Percentiles rank a stretch among this genome's conserved stretches.
phyloP scores from a whole-genome alignment of 305 asterid species.

The Fraxinus velutina region DNA sequence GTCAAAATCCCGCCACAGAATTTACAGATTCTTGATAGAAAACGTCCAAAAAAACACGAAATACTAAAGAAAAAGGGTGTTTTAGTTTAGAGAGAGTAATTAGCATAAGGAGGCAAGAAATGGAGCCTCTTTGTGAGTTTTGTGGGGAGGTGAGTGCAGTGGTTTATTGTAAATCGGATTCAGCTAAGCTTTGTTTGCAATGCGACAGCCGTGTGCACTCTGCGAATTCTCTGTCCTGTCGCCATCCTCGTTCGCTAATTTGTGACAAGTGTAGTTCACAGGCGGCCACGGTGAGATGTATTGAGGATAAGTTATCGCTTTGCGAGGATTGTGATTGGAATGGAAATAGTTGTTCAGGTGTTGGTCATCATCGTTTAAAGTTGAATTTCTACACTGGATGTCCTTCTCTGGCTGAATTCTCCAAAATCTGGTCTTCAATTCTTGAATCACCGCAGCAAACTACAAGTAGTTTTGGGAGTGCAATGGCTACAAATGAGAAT shows the following conservation, averaged over 20 bases:
- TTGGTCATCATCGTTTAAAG: slow-evolving; percentile 3
- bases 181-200: slow-evolving; percentile 54
- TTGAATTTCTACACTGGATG: slow-evolving; percentile 50
- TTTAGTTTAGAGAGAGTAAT: not conserved
- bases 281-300: slow-evolving; percentile 52
- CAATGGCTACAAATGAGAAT: not conserved
- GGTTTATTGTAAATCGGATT: slow-evolving; percentile 66
- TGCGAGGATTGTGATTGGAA: slow-evolving; percentile 51
- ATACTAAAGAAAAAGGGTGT: not conserved
- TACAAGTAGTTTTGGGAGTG: not conserved
- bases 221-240: slow-evolving; percentile 52
- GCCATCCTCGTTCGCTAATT: slow-evolving; percentile 63
- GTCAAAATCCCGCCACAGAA: not conserved
- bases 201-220: slow-evolving; percentile 62
- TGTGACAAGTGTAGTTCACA: slow-evolving; percentile 44
- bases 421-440: slow-evolving; percentile 42
- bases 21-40: not conserved
- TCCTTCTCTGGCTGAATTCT: slow-evolving; percentile 46
- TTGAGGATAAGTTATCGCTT: slow-evolving; percentile 44
- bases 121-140: slow-evolving; percentile 52
- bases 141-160: slow-evolving; percentile 51
- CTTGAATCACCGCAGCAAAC: slow-evolving; percentile 16
- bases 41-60: not conserved
- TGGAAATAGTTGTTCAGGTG: slow-evolving; percentile 31
- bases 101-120: not conserved